These are phyloP conservation scores for Artemisia argyi DNA, from an alignment of 129 eudicot genomes.

Conservation along the genomic window DNA sequence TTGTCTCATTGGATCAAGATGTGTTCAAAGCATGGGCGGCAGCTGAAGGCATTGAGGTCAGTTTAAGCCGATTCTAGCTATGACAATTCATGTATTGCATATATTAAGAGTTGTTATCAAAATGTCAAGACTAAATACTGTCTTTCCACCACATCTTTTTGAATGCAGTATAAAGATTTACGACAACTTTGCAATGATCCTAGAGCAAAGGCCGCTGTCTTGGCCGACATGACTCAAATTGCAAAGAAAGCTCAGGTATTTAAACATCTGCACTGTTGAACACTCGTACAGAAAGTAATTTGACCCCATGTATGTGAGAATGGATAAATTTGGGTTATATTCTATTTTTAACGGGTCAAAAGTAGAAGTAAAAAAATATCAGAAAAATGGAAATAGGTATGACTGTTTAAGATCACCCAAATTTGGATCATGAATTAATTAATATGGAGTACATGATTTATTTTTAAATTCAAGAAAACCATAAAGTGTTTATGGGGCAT, in stretches of 20 bases:
- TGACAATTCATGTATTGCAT: background rate
- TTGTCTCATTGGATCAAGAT: conserved; percentile 50
- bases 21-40: conserved; percentile 51
- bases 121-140: conserved; percentile 7
- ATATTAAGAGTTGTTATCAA: background rate
- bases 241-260: conserved; percentile 49
- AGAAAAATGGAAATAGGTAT: background rate
- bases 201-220: conserved; percentile 48
- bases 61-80: background rate
- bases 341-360: background rate
- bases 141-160: background rate
- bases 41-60: conserved; percentile 52
- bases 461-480: no score
- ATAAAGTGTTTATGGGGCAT: no score
- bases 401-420: background rate
- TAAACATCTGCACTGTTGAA: background rate
- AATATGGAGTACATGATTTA: no score
- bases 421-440: no score
- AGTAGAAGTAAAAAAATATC: background rate
- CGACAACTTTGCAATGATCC: conserved; percentile 47
- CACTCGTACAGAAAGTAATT: background rate
- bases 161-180: conserved; percentile 38
- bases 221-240: conserved; percentile 43
- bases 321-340: background rate
- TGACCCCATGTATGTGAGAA: background rate